Evolutionary conservation across 202 grass and related monocot genomes (phyloP).

Genomic region (Brachypodium distachyon): DNA sequence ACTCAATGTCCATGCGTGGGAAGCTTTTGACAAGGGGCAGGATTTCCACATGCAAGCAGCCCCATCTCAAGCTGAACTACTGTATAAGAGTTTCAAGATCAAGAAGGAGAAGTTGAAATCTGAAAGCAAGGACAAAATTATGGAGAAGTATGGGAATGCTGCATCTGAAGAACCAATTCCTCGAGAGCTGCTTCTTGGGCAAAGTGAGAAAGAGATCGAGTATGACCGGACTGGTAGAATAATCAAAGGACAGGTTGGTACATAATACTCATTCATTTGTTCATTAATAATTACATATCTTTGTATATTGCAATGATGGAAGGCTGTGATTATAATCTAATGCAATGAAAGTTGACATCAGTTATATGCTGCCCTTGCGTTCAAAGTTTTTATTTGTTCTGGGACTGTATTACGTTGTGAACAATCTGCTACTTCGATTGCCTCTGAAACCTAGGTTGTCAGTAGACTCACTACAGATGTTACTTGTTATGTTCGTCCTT

Average conservation of each 20-base stretch:
- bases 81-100: constrained; percentile 72
- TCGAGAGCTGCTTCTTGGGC: constrained; percentile 83
- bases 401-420: not conserved
- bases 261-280: not conserved
- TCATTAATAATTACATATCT: not conserved
- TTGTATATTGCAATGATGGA: not conserved
- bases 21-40: constrained; percentile 96
- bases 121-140: constrained; percentile 81
- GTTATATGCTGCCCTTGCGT: not conserved
- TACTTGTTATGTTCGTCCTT: not conserved
- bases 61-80: constrained; percentile 88
- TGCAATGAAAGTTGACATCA: not conserved
- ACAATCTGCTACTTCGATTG: not conserved
- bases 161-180: constrained; percentile 80
- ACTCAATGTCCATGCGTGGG: constrained; percentile 77
- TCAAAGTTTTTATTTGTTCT: not conserved
- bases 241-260: constrained; percentile 77
- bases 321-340: not conserved
- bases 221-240: constrained; percentile 85
- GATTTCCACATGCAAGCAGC: constrained; percentile 98
- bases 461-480: not conserved
- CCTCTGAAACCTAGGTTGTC: not conserved
- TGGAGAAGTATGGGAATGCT: constrained; percentile 90
- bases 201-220: constrained; percentile 88
- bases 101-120: constrained; percentile 86